Percentiles rank a stretch among this genome's conserved stretches.
Conservation (phyloP, 2,329 filamentous ascomycete genomes). For the Ascochyta rabiei region DNA sequence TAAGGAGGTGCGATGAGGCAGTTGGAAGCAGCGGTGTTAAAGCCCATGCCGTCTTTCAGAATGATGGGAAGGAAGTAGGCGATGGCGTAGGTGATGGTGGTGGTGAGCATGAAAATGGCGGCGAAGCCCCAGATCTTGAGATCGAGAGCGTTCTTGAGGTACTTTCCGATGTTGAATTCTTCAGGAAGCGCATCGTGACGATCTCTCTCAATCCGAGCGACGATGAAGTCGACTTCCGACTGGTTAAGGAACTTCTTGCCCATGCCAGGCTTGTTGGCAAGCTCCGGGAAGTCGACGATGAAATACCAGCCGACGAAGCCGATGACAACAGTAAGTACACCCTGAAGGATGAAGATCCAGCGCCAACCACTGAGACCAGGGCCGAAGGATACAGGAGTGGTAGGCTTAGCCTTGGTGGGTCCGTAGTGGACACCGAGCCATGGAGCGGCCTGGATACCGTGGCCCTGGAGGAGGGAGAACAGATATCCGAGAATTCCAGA, state of each 20-base stretch:
- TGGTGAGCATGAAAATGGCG: slow-evolving; percentile 30
- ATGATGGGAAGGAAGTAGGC: slow-evolving; percentile 41
- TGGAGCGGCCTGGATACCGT: slow-evolving; percentile 50
- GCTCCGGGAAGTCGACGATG: slow-evolving; percentile 37
- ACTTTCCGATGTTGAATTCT: slow-evolving; percentile 31
- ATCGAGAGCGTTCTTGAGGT: slow-evolving; percentile 25
- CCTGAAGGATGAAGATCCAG: slow-evolving; percentile 35
- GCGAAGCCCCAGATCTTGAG: slow-evolving; percentile 35
- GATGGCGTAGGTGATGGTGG: slow-evolving; percentile 38
- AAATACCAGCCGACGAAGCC: slow-evolving; percentile 31
- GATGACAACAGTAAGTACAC: slow-evolving; percentile 28
- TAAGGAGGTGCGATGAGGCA: slow-evolving; percentile 37
- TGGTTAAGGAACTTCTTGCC: slow-evolving; percentile 35
- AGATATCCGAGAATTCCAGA: slow-evolving; percentile 35
- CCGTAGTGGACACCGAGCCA: slow-evolving; percentile 42
- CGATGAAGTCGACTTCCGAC: slow-evolving; percentile 36
- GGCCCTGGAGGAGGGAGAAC: slow-evolving; percentile 54
- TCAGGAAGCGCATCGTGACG: slow-evolving; percentile 37
- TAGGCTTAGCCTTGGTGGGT: slow-evolving; percentile 30
- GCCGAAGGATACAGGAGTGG: slow-evolving; percentile 25
- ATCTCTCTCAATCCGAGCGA: slow-evolving; percentile 36
- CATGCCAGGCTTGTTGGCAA: slow-evolving; percentile 27
- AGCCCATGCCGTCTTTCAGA: slow-evolving; percentile 38
- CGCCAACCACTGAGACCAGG: slow-evolving; percentile 45
- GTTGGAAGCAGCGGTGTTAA: slow-evolving; percentile 33